A percentile compares a stretch with the other conserved stretches of the same genome.
Conservation (phyloP, 2,329 filamentous ascomycete species). For the Tolypocladium cylindrosporum region DNA sequence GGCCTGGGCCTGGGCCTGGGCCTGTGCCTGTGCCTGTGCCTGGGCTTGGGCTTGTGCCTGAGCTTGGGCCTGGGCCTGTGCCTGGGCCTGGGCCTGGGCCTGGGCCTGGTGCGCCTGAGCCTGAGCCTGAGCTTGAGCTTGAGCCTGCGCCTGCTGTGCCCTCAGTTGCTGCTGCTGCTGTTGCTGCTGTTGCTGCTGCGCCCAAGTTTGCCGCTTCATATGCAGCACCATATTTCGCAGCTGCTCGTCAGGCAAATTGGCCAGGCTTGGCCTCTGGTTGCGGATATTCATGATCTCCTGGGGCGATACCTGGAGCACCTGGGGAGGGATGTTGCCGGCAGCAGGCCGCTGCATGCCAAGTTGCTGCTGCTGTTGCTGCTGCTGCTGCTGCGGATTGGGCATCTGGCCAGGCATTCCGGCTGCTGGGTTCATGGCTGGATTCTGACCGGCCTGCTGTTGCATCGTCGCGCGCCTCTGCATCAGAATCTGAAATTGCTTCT, state of each 20-base stretch:
- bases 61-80: slow-evolving; percentile 12
- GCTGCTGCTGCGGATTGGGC: slow-evolving; percentile 13
- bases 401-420: slow-evolving; percentile 14
- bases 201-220: slow-evolving; percentile 22
- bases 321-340: slow-evolving; percentile 16
- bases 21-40: slow-evolving; percentile 23
- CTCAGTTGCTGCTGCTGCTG: slow-evolving; percentile 13
- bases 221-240: slow-evolving; percentile 19
- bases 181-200: slow-evolving; percentile 19
- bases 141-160: slow-evolving; percentile 10
- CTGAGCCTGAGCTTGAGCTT: slow-evolving; percentile 7
- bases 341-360: slow-evolving; percentile 13
- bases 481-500: slow-evolving; percentile 27
- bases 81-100: slow-evolving; percentile 9
- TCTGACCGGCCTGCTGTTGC: slow-evolving; percentile 19
- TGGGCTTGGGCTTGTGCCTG: slow-evolving; percentile 24
- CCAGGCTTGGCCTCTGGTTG: slow-evolving; percentile 12
- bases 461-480: slow-evolving; percentile 19
- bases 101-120: slow-evolving; percentile 11
- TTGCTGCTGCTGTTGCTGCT: slow-evolving; percentile 6
- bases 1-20: slow-evolving; percentile 20
- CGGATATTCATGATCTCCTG: slow-evolving; percentile 23
- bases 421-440: slow-evolving; percentile 13
- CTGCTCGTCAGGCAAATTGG: slow-evolving; percentile 21
- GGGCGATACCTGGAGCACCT: slow-evolving; percentile 20